Percentiles rank a stretch among this genome's conserved stretches.
Evolutionary conservation across 345 rosid genomes (phyloP).

Genomic region (Gossypium sturtianum): DNA sequence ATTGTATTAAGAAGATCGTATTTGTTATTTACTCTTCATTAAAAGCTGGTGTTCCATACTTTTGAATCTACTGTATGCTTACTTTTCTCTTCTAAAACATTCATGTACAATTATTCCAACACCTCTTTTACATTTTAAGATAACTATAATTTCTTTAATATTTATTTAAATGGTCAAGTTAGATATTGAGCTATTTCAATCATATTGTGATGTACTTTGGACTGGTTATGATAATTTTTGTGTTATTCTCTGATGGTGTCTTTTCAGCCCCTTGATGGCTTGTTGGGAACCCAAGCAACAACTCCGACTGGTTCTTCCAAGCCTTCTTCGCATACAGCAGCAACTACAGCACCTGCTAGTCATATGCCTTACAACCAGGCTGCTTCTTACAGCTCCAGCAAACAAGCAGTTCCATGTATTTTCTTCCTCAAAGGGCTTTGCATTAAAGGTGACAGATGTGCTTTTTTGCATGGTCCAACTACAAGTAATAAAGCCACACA

Average conservation of each 20-base stretch:
- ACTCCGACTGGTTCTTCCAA: slow-evolving; percentile 39
- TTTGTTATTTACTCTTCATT: not conserved
- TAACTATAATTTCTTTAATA: not conserved
- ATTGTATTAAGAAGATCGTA: not conserved
- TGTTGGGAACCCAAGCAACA: slow-evolving; percentile 59
- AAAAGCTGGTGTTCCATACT: not conserved
- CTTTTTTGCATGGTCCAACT: slow-evolving; percentile 65
- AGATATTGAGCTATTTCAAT: not conserved
- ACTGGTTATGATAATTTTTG: not conserved
- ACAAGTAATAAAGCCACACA: slow-evolving; percentile 37
- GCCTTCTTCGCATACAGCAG: slow-evolving; percentile 24
- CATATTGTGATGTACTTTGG: not conserved
- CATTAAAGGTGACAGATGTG: slow-evolving; percentile 79
- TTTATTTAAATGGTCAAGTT: not conserved
- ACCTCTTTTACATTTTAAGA: not conserved
- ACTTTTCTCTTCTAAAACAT: not conserved
- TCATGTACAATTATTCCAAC: not conserved
- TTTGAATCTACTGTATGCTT: not conserved
- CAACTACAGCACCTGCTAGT: slow-evolving; percentile 8
- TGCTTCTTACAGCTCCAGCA: slow-evolving; percentile 31
- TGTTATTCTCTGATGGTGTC: slow-evolving; percentile 14
- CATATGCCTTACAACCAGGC: slow-evolving; percentile 30
- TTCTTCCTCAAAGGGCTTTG: slow-evolving; percentile 83
- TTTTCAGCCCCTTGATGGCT: slow-evolving; percentile 83
- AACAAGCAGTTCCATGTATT: slow-evolving; percentile 70